Percentiles rank a stretch among this genome's conserved stretches.
Evolutionary conservation across 768 basidiomycete genomes (phyloP).

Genomic region (Pulveroboletus sp.): DNA sequence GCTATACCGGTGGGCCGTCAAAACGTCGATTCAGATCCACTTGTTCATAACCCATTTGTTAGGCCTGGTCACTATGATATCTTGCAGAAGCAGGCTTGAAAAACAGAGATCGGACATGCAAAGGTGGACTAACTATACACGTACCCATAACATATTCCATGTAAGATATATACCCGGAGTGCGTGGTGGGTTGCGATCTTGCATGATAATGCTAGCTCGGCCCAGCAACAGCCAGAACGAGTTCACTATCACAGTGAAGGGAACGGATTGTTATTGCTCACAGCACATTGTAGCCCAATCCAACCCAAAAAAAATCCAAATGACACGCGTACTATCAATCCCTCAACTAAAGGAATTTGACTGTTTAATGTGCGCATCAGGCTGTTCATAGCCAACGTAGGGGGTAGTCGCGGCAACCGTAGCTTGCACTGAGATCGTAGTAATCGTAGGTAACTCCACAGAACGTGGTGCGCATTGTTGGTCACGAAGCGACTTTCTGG

Average conservation of each 20-base stretch:
- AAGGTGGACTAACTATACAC: neutral
- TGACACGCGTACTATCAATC: no score
- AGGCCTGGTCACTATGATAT: conserved; percentile 93
- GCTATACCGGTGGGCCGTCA: conserved; percentile 63
- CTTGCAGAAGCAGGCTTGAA: conserved; percentile 18
- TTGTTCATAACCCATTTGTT: conserved; percentile 1
- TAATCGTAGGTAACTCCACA: neutral
- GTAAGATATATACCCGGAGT: conserved; percentile 11
- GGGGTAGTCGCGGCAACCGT: no score
- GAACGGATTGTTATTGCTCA: no score
- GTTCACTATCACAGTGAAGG: neutral
- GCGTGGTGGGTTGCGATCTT: neutral
- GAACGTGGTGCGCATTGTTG: neutral
- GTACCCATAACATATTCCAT: conserved; percentile 6
- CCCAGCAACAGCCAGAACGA: neutral
- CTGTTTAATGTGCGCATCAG: no score
- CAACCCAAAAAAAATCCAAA: no score
- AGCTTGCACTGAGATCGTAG: neutral
- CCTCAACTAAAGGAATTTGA: no score
- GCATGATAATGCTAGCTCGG: neutral
- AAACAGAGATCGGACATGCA: neutral
- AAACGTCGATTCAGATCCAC: neutral
- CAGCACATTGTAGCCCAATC: no score
- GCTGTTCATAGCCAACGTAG: no score
- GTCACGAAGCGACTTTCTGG: neutral